Evolutionary conservation across 768 basidiomycete genomes (phyloP), one percentile per base, ranked within the genome.

Genomic region (Gelatoporia subvermispora): DNA sequence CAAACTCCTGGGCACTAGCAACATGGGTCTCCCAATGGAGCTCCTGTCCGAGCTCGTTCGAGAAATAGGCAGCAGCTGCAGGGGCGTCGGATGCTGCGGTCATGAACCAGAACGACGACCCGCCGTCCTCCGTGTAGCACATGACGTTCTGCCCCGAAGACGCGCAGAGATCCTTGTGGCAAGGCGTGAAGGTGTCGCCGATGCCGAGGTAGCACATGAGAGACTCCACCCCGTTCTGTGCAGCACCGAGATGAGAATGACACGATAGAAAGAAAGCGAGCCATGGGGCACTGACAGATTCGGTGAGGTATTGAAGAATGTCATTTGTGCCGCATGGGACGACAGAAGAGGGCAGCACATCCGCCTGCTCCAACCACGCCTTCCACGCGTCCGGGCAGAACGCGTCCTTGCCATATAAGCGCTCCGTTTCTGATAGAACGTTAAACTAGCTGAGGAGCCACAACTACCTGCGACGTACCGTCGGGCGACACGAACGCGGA

Each of bases 41-140:
- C 61, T 83, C 83, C 41, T 78, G 70, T 0, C 67, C 62, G 22
- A 85, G 65, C 3, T 76, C 73, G 15, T 60, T 53, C 23, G 70
- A 72, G 52, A 92, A 88, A 59, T 84, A 88, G 22, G 68, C 62
- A 0, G 79, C 69, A 4, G 78, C 85, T 9, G 59, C 64, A 9
- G 74, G 69, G 13, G 85, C 79, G 49, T 73, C 76, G 0, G 77
- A 72, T 22, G 79, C 72, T 50, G 74, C 69, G 2, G 90, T 89
- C 85, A 93, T 88, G 65, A 92, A 91, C 90, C 89, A 92, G 60
- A 82, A 88, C 1, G 88, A 83, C 1, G 82, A 84, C 0, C 84
- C 88, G 35, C 66, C 73, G 20, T 80, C 67, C 60, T 88, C 85
- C 0, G 89, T 79, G 61, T 85, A 85, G 58, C 84, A 84, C 89